Percentiles rank a stretch among this genome's conserved stretches.
Evolutionary conservation across 1,284 basidiomycete genomes (phyloP).

Genomic region (Amylostereum chailletii): DNA sequence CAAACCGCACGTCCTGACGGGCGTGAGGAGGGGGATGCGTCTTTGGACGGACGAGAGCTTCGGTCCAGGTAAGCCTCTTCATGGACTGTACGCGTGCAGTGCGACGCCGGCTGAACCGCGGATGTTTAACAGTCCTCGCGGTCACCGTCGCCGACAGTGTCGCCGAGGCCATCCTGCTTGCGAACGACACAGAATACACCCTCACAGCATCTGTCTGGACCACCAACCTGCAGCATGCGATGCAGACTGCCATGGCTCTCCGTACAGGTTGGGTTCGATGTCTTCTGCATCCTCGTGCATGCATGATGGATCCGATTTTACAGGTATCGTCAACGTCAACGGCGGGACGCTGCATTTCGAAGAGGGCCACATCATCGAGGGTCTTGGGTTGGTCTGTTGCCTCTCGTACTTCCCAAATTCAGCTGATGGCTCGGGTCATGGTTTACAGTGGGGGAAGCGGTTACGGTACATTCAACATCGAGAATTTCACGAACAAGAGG

Average conservation of each 20-base stretch:
- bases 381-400: neutral
- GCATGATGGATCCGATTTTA: neutral
- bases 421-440: neutral
- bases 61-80: slow-evolving; percentile 38
- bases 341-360: neutral
- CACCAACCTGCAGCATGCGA: slow-evolving; percentile 33
- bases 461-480: neutral
- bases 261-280: slow-evolving; percentile 28
- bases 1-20: slow-evolving; percentile 44
- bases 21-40: slow-evolving; percentile 39
- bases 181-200: slow-evolving; percentile 48
- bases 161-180: slow-evolving; percentile 44
- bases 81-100: slow-evolving; percentile 5
- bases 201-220: slow-evolving; percentile 49
- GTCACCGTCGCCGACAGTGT: slow-evolving; percentile 38
- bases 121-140: slow-evolving; percentile 28
- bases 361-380: neutral
- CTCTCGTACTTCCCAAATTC: too few species aligned
- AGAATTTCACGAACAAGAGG: neutral
- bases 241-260: slow-evolving; percentile 40
- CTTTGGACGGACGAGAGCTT: slow-evolving; percentile 51
- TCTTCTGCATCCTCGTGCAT: neutral
- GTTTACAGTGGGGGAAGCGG: neutral
- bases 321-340: neutral
- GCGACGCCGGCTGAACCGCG: neutral